These are phyloP conservation scores for Otatea glauca DNA, from an alignment of 176 grass and related monocot genomes.

Conservation along the genomic window DNA sequence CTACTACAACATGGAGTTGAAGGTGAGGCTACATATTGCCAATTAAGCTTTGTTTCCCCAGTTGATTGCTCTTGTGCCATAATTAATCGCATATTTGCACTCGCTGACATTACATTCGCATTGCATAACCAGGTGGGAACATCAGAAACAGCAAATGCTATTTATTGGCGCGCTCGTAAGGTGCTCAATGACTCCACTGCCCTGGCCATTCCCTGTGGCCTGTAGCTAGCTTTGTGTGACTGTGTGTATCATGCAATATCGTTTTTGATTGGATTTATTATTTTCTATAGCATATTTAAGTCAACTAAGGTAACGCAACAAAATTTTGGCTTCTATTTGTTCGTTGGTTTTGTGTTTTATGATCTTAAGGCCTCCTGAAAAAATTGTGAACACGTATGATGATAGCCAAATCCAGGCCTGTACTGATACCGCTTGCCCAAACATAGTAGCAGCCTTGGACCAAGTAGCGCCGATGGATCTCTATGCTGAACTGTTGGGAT, in stretches of 20 bases:
- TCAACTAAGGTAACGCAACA: neutral
- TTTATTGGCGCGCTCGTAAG: slow-evolving; percentile 71
- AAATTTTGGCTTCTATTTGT: slow-evolving; percentile 7
- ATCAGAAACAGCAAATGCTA: slow-evolving; percentile 62
- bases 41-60: neutral
- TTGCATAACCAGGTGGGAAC: slow-evolving; percentile 55
- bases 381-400: neutral
- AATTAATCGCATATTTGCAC: neutral
- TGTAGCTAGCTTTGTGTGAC: slow-evolving; percentile 1
- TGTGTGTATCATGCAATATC: slow-evolving; percentile 21
- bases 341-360: neutral
- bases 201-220: slow-evolving; percentile 20
- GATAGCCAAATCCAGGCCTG: neutral
- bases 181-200: slow-evolving; percentile 46
- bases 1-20: slow-evolving; percentile 69
- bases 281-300: neutral
- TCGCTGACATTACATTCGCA: slow-evolving; percentile 4
- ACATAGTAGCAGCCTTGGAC: too few species aligned
- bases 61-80: neutral
- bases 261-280: slow-evolving; percentile 35
- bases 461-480: too few species aligned
- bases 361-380: neutral
- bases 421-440: too few species aligned
- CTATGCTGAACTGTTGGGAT: neutral
- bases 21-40: slow-evolving; percentile 40